Evolutionary conservation across 192 early-diverging fungal genomes (phyloP).

Genomic region (Mortierella antarctica): DNA sequence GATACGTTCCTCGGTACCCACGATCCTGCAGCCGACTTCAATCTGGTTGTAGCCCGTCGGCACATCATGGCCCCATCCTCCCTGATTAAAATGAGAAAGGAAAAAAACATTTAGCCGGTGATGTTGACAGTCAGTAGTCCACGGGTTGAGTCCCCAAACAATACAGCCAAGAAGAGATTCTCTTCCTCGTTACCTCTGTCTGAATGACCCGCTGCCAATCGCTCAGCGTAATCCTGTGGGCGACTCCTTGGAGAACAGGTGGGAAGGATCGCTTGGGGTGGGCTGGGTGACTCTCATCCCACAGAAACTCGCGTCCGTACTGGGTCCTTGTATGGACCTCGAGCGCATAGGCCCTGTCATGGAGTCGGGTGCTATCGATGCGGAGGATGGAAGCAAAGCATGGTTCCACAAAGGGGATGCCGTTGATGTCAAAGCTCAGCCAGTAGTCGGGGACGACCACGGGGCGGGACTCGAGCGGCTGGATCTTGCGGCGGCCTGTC

Average conservation of each 20-base stretch:
- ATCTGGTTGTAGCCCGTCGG: slow-evolving; percentile 53
- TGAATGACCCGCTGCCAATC: slow-evolving; percentile 47
- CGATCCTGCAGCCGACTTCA: slow-evolving; percentile 31
- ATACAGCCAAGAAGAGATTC: background rate
- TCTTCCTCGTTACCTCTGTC: slow-evolving; percentile 19
- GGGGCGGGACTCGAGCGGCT: slow-evolving; percentile 26
- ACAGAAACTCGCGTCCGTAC: slow-evolving; percentile 34
- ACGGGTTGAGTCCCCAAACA: background rate
- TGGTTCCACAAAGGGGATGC: slow-evolving; percentile 46
- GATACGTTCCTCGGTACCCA: slow-evolving; percentile 20
- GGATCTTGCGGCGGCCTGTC: slow-evolving; percentile 39
- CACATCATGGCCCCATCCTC: slow-evolving; percentile 51
- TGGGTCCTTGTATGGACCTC: slow-evolving; percentile 37
- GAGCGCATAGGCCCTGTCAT: slow-evolving; percentile 27
- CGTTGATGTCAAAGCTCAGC: slow-evolving; percentile 50
- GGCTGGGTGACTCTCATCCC: slow-evolving; percentile 25
- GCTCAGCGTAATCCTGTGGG: slow-evolving; percentile 34
- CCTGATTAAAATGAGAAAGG: slow-evolving; percentile 16
- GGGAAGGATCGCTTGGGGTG: slow-evolving; percentile 37
- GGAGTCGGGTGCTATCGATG: slow-evolving; percentile 6
- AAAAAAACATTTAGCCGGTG: background rate
- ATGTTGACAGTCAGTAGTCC: too few species aligned
- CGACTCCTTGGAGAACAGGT: slow-evolving; percentile 47
- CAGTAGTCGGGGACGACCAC: slow-evolving; percentile 50
- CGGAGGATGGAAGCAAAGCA: slow-evolving; percentile 51